A percentile compares a stretch with the other conserved stretches of the same genome.
These are phyloP conservation scores for Vitis vinifera DNA, from an alignment of 164 flowering plant species.

Conservation along the genomic window ASM3070453v1 NC_081814.1:5483001-5483500, in stretches of 20 bases:
- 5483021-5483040: background rate
- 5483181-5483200: conserved; percentile 3
- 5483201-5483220: background rate
- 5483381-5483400: background rate
- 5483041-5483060: too few relatives aligned
- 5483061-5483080: too few relatives aligned
- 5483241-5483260: background rate
- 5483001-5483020: conserved; percentile 1
- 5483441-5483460: background rate
- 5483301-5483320: conserved; percentile 6
- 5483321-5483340: conserved; percentile 21
- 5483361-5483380: background rate
- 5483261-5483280: background rate
- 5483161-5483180: background rate
- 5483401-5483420: background rate
- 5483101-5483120: too few relatives aligned
- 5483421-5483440: conserved; percentile 21
- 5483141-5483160: background rate
- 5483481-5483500: conserved; percentile 4
- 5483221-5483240: background rate
- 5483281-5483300: background rate
- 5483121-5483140: background rate
- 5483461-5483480: conserved; percentile 21
- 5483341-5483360: background rate
- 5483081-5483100: too few relatives aligned